These are phyloP conservation scores for Vitis hybrid DNA, from an alignment of 177 flowering plant genomes.

Conservation along the genomic window DNA sequence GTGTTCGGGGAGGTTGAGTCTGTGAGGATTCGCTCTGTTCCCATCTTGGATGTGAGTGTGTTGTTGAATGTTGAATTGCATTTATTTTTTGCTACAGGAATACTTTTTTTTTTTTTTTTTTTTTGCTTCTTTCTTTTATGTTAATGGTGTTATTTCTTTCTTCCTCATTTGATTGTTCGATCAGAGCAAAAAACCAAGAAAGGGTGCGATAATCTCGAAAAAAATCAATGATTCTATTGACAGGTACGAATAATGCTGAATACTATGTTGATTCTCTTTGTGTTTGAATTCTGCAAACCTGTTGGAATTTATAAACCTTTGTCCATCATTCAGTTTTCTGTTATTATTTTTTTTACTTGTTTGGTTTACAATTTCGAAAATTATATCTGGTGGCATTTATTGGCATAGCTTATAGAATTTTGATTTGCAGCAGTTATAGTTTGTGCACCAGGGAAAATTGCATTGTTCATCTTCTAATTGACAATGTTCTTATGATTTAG, in stretches of 20 bases:
- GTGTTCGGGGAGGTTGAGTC: conserved; percentile 88
- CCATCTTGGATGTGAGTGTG: conserved; percentile 70
- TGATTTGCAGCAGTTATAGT: not conserved
- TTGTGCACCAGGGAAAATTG: no score
- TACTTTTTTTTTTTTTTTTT: not conserved
- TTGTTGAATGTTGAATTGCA: not conserved
- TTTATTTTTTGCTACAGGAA: not conserved
- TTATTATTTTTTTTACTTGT: not conserved
- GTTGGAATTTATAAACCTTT: not conserved
- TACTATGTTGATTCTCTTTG: not conserved
- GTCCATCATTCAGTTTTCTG: not conserved
- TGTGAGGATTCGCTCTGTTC: conserved; percentile 89
- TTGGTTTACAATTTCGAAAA: not conserved
- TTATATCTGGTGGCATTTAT: not conserved
- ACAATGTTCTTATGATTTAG: no score
- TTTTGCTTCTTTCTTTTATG: not conserved
- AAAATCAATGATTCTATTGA: conserved; percentile 71
- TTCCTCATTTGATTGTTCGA: conserved; percentile 14
- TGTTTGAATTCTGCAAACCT: not conserved
- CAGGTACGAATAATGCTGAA: conserved; percentile 46
- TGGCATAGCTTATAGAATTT: not conserved
- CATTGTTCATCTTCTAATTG: no score
- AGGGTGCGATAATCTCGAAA: conserved; percentile 72
- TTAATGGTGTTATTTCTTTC: not conserved
- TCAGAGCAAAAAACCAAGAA: conserved; percentile 82